Base-by-base conservation (phyloP, 495 filamentous ascomycete species). In the Penicillium longicatenatum region DNA sequence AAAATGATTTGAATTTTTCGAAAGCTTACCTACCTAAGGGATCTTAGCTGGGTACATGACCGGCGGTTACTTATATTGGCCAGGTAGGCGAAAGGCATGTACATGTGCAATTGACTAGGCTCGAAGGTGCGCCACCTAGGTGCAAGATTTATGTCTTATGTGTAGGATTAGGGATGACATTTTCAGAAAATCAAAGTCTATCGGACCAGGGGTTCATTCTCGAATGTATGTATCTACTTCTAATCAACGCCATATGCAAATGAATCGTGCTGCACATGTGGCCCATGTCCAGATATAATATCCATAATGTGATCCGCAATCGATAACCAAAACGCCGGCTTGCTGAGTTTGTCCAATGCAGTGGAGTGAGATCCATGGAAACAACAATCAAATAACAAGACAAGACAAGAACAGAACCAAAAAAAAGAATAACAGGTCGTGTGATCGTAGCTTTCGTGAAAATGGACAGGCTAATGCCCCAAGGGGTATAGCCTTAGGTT, bases 401-500 rank as follows among this genome's bases (percentile, higher is more conserved):
- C 14, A 26, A 10, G 45, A 48, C 3, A 35, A 35, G 31, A 35
- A 35, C 31, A 39, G 14, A 31, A 31, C 24, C n/a, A n/a, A 52
- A 29, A n/a, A 58, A 41, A 47, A 21, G n/a, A 35, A 52, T 6
- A 50, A 47, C 26, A 46, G 39, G 41, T 63, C 67, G 47, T 69
- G 55, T 53, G 59, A 31, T 71, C 69, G 45, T 72, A 33, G 57
- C 35, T 33, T 57, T 52, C 46, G 41, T 60, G 41, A 52, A 31
- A 6, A 24, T 31, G 39, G 37, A 6, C 24, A 45, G 24, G 16
- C 14, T 17, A 31, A 49, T 52, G 50, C 48, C 50, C 41, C 37
- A 14, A 17, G 46, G 51, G 26, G 26, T 19, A n/a, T n/a, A 39
- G 17, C 4, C 46, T 62, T 61, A 73, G 21, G 63, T 72, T 60